phyloP scores from a whole-genome alignment of 2,329 filamentous ascomycete genomes.

The Aspergillus brunneoviolaceus region DNA sequence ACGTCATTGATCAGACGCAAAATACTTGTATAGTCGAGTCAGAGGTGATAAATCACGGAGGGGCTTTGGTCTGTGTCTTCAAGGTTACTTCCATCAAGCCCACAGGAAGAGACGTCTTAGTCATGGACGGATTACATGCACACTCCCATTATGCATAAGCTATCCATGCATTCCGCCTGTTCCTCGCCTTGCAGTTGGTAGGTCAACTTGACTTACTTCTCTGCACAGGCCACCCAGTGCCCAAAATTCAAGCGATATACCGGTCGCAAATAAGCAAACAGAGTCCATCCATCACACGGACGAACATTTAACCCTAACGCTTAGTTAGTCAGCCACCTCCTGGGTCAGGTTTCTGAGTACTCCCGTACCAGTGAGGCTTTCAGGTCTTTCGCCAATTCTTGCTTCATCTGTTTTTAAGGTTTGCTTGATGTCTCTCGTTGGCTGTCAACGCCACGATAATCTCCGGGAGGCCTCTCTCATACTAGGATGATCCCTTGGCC shows the following conservation, averaged over 20 bases:
- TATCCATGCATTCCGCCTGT: conserved; percentile 1
- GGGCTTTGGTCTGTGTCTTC: background rate
- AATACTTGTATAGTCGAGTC: background rate
- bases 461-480: conserved; percentile 22
- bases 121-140: conserved; percentile 5
- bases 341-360: conserved; percentile 3
- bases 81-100: background rate
- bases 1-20: conserved; percentile 6
- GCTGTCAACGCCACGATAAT: conserved; percentile 25
- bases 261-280: background rate
- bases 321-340: conserved; percentile 11
- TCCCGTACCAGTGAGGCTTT: background rate
- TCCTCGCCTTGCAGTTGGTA: background rate
- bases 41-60: conserved; percentile 5
- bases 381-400: conserved; percentile 2
- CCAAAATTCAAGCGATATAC: background rate
- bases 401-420: background rate
- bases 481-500: conserved; percentile 14
- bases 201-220: conserved; percentile 3
- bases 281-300: background rate
- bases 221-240: background rate
- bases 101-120: background rate
- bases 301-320: background rate
- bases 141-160: conserved; percentile 3
- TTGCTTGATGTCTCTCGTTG: conserved; percentile 12